phyloP scores from a whole-genome alignment of 257 asterid genomes.

The Nicotiana undulata region DNA sequence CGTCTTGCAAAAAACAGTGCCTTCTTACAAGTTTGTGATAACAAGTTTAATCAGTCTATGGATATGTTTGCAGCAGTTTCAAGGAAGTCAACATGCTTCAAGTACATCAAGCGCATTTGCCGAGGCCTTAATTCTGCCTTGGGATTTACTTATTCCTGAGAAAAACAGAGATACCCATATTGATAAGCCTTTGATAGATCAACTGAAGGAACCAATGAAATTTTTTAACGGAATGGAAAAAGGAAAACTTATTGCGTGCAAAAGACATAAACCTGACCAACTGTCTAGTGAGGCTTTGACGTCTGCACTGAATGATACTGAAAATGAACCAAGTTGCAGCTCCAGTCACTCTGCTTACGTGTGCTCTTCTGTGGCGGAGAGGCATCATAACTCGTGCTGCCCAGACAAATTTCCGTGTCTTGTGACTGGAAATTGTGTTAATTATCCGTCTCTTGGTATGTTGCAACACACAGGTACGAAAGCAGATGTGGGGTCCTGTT shows the following conservation, averaged over 20 bases:
- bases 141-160: constrained; percentile 62
- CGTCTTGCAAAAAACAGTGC: constrained; percentile 7
- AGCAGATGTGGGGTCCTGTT: constrained; percentile 27
- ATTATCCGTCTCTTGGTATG: constrained; percentile 29
- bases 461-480: constrained; percentile 32
- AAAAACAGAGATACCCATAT: constrained; percentile 25
- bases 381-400: constrained; percentile 13
- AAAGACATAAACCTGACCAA: constrained; percentile 46
- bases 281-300: constrained; percentile 16
- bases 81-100: constrained; percentile 35
- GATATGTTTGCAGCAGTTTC: constrained; percentile 33
- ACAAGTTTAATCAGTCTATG: neutral
- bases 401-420: constrained; percentile 41
- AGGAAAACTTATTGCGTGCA: constrained; percentile 13
- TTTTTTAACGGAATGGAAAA: constrained; percentile 12
- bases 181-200: constrained; percentile 17
- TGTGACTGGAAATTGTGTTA: constrained; percentile 28
- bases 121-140: constrained; percentile 70
- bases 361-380: constrained; percentile 14
- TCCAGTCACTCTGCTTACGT: constrained; percentile 12
- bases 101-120: constrained; percentile 50
- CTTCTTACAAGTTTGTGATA: constrained; percentile 4
- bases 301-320: constrained; percentile 18
- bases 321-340: constrained; percentile 16
- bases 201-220: constrained; percentile 19